These are phyloP conservation scores for Phytophthora brassicae DNA, from an alignment of 352 stramenopile species.

Conservation along the genomic window DNA sequence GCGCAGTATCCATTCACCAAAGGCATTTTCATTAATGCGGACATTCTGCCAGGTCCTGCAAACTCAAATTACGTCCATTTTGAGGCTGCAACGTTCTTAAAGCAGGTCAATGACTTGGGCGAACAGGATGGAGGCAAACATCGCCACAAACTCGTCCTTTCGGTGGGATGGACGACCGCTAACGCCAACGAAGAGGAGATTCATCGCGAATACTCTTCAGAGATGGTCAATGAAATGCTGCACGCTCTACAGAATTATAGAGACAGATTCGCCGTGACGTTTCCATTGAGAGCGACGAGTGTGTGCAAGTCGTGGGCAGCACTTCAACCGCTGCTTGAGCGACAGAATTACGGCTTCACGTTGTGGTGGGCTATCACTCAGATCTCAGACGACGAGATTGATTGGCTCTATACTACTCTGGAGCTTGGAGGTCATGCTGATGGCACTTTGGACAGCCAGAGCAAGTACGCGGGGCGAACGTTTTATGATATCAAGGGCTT, in stretches of 20 bases:
- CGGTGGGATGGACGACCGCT: slow-evolving; percentile 69
- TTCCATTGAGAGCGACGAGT: slow-evolving; percentile 64
- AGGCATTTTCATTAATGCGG: slow-evolving; percentile 68
- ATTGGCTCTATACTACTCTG: slow-evolving; percentile 65
- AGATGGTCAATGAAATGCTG: slow-evolving; percentile 68
- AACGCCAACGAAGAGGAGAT: slow-evolving; percentile 58
- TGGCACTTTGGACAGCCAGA: not conserved
- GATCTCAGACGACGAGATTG: slow-evolving; percentile 49
- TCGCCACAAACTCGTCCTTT: slow-evolving; percentile 68
- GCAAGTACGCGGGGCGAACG: slow-evolving; percentile 40
- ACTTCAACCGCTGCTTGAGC: slow-evolving; percentile 44
- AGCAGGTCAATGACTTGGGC: slow-evolving; percentile 37
- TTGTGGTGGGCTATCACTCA: slow-evolving; percentile 70
- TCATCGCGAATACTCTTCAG: slow-evolving; percentile 45
- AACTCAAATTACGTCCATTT: slow-evolving; percentile 44
- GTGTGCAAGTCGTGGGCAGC: slow-evolving; percentile 54
- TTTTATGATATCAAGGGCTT: slow-evolving; percentile 81
- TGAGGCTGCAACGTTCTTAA: slow-evolving; percentile 49
- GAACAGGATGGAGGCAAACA: slow-evolving; percentile 30
- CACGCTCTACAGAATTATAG: slow-evolving; percentile 40
- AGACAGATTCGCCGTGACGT: slow-evolving; percentile 53
- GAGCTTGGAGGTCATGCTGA: slow-evolving; percentile 31
- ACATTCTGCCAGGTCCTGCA: slow-evolving; percentile 62
- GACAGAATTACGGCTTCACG: slow-evolving; percentile 56
- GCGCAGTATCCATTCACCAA: slow-evolving; percentile 46